Evolutionary conservation across 305 asterid genomes (phyloP).

Genomic region (Solanum hybrid): DNA sequence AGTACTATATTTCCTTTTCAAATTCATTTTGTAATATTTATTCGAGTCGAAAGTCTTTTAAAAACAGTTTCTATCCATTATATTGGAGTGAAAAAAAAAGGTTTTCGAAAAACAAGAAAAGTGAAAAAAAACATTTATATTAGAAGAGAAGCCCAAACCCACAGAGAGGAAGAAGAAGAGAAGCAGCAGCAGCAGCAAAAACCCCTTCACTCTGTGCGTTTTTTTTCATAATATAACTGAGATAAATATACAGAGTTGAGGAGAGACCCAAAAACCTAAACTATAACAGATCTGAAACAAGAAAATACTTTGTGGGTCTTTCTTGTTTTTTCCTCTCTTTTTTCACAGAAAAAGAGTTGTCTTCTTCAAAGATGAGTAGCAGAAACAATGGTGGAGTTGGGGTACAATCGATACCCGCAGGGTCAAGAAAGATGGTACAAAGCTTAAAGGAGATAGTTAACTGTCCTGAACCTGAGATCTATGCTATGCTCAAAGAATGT

Average conservation of each 20-base stretch:
- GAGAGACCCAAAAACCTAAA: background rate
- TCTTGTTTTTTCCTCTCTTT: background rate
- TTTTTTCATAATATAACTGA: background rate
- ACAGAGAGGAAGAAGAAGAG: background rate
- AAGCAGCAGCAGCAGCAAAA: background rate
- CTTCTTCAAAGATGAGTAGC: background rate
- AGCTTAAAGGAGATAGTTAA: slow-evolving; percentile 88
- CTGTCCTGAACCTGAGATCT: slow-evolving; percentile 88
- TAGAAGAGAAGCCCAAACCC: slow-evolving; percentile 1
- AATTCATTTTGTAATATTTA: fast-evolving
- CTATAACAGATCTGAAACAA: background rate
- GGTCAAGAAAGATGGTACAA: slow-evolving; percentile 66
- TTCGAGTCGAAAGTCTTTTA: too few relatives aligned
- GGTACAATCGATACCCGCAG: slow-evolving; percentile 50
- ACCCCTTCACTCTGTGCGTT: background rate
- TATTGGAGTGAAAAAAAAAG: too few relatives aligned
- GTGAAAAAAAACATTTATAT: background rate
- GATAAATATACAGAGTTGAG: background rate
- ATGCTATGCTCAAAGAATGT: slow-evolving; percentile 81
- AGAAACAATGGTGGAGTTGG: slow-evolving; percentile 33
- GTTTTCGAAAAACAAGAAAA: background rate
- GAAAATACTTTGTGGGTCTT: background rate
- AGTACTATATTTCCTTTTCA: too few relatives aligned
- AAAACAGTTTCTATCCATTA: background rate
- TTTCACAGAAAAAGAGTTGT: background rate